A percentile compares a stretch with the other conserved stretches of the same genome.
Conservation (phyloP, 176 grass and related monocot species). For the Carex kokanica region DNA sequence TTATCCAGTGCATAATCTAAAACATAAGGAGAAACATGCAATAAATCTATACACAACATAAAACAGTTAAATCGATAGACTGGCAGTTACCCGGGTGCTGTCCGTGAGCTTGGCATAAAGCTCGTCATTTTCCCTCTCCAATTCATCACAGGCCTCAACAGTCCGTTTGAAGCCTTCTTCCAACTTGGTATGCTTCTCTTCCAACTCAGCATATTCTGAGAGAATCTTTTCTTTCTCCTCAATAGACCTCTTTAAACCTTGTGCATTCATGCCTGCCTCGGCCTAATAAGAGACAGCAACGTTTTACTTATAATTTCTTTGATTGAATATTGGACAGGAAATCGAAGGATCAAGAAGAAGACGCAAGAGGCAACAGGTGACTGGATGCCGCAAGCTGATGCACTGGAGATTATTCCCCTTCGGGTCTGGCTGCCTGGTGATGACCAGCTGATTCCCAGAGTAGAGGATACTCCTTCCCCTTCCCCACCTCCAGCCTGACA, state of each 20-base stretch:
- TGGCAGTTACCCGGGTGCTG: conserved; percentile 3
- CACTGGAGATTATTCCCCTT: no score
- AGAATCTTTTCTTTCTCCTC: conserved; percentile 16
- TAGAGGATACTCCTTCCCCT: no score
- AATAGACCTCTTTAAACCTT: conserved; percentile 23
- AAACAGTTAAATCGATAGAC: not conserved
- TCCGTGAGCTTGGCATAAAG: not conserved
- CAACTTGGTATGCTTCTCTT: not conserved
- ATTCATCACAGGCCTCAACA: conserved; percentile 24
- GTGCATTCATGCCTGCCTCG: conserved; percentile 22
- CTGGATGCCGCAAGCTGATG: no score
- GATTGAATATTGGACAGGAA: no score
- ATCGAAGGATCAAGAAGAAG: no score
- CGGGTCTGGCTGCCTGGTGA: no score
- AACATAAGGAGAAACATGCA: not conserved
- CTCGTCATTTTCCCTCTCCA: conserved; percentile 18
- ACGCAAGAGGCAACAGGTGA: no score
- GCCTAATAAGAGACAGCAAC: conserved; percentile 24
- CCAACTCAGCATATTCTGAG: not conserved
- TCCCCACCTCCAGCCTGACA: no score
- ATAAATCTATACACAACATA: not conserved
- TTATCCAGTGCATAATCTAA: not conserved
- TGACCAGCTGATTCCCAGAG: no score
- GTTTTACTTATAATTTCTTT: no score
- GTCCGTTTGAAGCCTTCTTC: conserved; percentile 16